These are phyloP conservation scores for Claviceps sp. DNA, from an alignment of 2,329 filamentous ascomycete species.

Conservation along the genomic window DNA sequence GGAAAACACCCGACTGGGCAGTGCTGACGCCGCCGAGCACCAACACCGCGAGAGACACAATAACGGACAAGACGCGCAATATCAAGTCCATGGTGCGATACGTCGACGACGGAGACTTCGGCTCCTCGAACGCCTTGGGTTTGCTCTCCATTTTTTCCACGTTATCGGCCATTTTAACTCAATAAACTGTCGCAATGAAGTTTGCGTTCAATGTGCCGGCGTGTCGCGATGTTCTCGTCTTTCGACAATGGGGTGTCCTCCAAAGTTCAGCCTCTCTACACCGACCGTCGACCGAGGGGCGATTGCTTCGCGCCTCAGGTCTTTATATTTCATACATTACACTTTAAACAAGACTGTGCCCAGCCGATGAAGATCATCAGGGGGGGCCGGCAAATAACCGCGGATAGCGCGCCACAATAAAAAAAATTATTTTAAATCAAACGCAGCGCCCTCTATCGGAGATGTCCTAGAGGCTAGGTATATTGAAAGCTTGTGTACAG, in stretches of 20 bases:
- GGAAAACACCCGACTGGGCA: conserved; percentile 1
- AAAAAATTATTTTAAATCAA: too few species aligned
- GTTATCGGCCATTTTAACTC: not conserved
- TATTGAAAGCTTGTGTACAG: not conserved
- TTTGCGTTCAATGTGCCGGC: too few species aligned
- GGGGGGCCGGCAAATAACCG: too few species aligned
- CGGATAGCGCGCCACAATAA: not conserved
- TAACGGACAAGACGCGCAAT: not conserved
- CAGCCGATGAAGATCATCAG: too few species aligned
- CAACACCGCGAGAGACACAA: conserved; percentile 1
- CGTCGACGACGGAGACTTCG: not conserved
- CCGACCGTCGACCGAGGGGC: too few species aligned
- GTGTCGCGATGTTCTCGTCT: not conserved
- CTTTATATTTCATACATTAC: not conserved
- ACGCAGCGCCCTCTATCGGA: not conserved
- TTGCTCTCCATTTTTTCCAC: not conserved
- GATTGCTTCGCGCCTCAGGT: too few species aligned
- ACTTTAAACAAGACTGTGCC: not conserved
- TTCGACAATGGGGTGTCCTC: not conserved
- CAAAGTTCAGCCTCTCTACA: not conserved
- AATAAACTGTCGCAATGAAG: not conserved
- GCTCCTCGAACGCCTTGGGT: not conserved
- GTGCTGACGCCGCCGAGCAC: conserved; percentile 2
- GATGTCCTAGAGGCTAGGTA: not conserved
- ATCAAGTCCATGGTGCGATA: not conserved